Percentiles rank a stretch among this genome's conserved stretches.
These are phyloP conservation scores for Pythium apleroticum DNA, from an alignment of 352 stramenopile genomes.

Conservation along the genomic window DNA sequence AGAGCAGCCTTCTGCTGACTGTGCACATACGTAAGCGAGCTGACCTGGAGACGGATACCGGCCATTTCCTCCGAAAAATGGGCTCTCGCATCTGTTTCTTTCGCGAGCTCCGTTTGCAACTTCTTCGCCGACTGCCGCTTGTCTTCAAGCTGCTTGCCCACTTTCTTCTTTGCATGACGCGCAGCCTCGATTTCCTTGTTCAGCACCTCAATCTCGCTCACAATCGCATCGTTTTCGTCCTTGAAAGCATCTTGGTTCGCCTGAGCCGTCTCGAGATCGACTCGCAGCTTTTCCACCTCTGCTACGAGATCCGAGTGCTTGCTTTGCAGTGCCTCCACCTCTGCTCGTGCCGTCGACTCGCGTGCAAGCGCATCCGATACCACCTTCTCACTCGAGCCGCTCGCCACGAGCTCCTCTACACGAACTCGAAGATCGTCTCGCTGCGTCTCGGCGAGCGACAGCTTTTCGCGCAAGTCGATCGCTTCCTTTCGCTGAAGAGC, in stretches of 20 bases:
- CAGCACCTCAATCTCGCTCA: constrained; percentile 73
- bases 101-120: constrained; percentile 59
- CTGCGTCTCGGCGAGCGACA: constrained; percentile 16
- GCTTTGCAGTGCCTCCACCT: constrained; percentile 36
- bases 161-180: constrained; percentile 71
- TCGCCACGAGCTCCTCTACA: constrained; percentile 15
- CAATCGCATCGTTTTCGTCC: constrained; percentile 76
- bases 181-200: constrained; percentile 55
- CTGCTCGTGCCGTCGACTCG: constrained; percentile 36
- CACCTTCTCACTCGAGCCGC: constrained; percentile 38
- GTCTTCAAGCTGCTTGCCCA: constrained; percentile 73
- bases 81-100: constrained; percentile 64
- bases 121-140: constrained; percentile 80
- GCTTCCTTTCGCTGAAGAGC: constrained; percentile 38
- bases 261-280: constrained; percentile 51
- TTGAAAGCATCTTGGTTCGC: constrained; percentile 48
- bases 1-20: constrained; percentile 75
- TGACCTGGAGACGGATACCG: constrained; percentile 65
- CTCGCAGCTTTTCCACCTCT: constrained; percentile 35
- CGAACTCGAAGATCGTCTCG: constrained; percentile 15
- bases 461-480: constrained; percentile 39
- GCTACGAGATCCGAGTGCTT: constrained; percentile 30
- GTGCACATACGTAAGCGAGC: constrained; percentile 70
- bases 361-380: constrained; percentile 31
- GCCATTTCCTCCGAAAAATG: constrained; percentile 80